Evolutionary conservation across 2,329 filamentous ascomycete genomes (phyloP).

Genomic region (Tolypocladium amazonense): DNA sequence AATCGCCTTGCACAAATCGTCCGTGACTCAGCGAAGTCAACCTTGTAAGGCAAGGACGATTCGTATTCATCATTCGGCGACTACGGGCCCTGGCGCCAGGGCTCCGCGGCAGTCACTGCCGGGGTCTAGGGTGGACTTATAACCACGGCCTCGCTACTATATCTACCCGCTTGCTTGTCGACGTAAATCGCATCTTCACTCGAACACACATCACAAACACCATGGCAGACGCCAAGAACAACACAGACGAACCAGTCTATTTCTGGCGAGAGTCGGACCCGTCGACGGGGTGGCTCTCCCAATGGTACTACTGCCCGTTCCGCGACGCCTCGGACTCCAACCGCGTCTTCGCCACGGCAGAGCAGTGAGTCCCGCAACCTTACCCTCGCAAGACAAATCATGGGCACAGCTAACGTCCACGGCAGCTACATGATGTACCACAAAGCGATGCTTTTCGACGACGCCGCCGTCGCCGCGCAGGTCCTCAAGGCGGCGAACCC

Average conservation of each 20-base stretch:
- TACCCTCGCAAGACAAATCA: too few relatives aligned
- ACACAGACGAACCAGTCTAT: slow-evolving; percentile 18
- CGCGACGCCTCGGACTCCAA: slow-evolving; percentile 21
- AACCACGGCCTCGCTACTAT: background rate
- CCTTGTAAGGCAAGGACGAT: background rate
- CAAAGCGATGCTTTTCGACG: slow-evolving; percentile 39
- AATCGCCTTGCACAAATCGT: background rate
- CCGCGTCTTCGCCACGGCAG: slow-evolving; percentile 36
- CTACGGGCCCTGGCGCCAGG: background rate
- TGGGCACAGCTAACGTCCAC: background rate
- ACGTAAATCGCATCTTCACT: background rate
- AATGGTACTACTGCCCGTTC: slow-evolving; percentile 49
- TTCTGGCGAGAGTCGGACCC: slow-evolving; percentile 38
- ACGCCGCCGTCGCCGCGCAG: slow-evolving; percentile 27
- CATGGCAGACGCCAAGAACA: background rate
- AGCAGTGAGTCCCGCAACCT: slow-evolving; percentile 28
- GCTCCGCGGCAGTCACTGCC: background rate
- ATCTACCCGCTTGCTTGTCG: background rate
- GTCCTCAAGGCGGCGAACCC: slow-evolving; percentile 39
- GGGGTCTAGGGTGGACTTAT: background rate
- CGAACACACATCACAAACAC: background rate
- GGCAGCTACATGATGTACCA: slow-evolving; percentile 43
- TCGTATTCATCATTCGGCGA: background rate
- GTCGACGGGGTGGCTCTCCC: slow-evolving; percentile 45
- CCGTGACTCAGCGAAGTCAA: background rate